A percentile compares a stretch with the other conserved stretches of the same genome.
Conservation (phyloP, 495 filamentous ascomycete species). For the Parathielavia appendiculata region DNA sequence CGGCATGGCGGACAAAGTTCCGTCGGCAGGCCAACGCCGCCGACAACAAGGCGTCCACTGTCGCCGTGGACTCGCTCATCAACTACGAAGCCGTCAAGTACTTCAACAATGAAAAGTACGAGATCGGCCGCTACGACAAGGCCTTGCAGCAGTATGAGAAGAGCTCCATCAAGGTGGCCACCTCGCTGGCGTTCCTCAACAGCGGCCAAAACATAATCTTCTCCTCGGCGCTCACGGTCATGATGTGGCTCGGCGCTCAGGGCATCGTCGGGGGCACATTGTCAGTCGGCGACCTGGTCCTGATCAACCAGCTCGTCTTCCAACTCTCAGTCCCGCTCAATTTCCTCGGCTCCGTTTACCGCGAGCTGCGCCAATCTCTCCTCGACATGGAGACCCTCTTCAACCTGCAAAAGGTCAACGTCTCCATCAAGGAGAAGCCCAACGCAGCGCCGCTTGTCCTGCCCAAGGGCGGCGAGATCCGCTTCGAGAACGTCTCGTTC, state of each 20-base stretch:
- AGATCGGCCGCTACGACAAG: conserved; percentile 83
- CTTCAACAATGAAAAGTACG: conserved; percentile 97
- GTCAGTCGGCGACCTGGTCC: conserved; percentile 94
- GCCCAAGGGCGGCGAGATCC: conserved; percentile 76
- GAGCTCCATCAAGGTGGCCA: conserved; percentile 92
- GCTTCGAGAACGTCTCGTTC: conserved; percentile 91
- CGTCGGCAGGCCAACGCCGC: conserved; percentile 90
- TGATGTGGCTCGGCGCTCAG: conserved; percentile 95
- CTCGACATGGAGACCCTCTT: conserved; percentile 98
- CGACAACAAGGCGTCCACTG: conserved; percentile 90
- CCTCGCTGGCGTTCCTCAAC: conserved; percentile 87
- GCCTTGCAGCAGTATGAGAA: conserved; percentile 83
- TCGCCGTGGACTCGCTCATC: conserved; percentile 92
- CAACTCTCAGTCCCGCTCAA: conserved; percentile 94
- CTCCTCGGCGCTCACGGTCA: conserved; percentile 85
- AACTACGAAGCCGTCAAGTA: conserved; percentile 99
- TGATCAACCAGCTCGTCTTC: conserved; percentile 98
- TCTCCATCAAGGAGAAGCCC: conserved; percentile 70
- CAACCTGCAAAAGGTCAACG: conserved; percentile 97
- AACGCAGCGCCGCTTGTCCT: conserved; percentile 68
- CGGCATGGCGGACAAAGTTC: conserved; percentile 95
- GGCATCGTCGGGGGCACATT: conserved; percentile 75
- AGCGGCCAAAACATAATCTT: conserved; percentile 99
- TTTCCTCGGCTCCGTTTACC: conserved; percentile 92
- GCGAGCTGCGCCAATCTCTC: conserved; percentile 88